These are phyloP conservation scores for Aspergillus novoparasiticus DNA, from an alignment of 2,329 filamentous ascomycete genomes.

Conservation along the genomic window DNA sequence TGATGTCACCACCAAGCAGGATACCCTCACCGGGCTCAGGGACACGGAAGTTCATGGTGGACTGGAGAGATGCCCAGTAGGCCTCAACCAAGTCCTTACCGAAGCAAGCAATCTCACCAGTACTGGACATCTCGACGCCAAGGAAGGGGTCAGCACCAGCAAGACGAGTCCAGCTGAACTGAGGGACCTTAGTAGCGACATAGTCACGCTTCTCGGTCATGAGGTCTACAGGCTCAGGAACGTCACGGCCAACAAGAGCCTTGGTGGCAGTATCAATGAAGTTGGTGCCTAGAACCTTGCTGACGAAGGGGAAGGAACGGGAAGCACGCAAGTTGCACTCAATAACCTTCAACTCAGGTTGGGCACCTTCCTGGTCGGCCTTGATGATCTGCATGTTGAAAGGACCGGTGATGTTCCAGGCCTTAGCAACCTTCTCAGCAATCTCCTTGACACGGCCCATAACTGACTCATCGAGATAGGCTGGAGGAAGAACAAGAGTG, in stretches of 20 bases:
- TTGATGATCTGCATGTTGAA: constrained; percentile 99
- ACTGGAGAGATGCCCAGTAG: constrained; percentile 96
- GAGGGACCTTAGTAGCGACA: constrained; percentile 94
- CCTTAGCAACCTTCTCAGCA: constrained; percentile 91
- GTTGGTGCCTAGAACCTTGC: constrained; percentile 94
- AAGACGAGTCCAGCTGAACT: constrained; percentile 98
- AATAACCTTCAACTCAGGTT: constrained; percentile 86
- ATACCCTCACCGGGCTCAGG: constrained; percentile 94
- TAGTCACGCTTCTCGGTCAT: constrained; percentile 91
- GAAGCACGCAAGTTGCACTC: constrained; percentile 98
- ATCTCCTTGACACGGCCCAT: constrained; percentile 93
- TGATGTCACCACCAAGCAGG: constrained; percentile 84
- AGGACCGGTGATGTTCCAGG: constrained; percentile 94
- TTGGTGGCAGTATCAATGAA: constrained; percentile 96
- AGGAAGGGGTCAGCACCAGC: constrained; percentile 97
- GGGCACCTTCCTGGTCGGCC: constrained; percentile 73
- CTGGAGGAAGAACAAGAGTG: constrained; percentile 87
- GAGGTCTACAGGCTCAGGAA: constrained; percentile 81
- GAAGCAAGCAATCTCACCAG: constrained; percentile 98
- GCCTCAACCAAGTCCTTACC: constrained; percentile 94
- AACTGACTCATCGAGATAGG: constrained; percentile 72
- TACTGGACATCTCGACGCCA: constrained; percentile 95
- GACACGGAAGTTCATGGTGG: constrained; percentile 98
- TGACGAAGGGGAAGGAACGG: constrained; percentile 96
- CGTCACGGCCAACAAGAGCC: constrained; percentile 81